phyloP scores from a whole-genome alignment of 148 eudicot genomes.

The Rhododendron kiyosumense region DNA sequence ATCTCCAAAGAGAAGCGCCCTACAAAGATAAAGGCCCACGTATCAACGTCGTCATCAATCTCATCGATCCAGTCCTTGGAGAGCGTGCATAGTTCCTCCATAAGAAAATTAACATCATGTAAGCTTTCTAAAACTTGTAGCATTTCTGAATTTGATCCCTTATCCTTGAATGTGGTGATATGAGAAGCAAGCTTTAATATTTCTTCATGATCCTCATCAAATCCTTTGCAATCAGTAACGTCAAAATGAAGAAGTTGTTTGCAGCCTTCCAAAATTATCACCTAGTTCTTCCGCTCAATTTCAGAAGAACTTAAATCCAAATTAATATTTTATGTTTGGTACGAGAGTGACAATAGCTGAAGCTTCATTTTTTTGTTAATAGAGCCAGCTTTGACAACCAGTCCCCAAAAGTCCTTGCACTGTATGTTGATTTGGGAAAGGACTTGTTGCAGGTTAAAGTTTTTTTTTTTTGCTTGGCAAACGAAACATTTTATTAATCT shows the following conservation, averaged over 20 bases:
- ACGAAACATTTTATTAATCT: no score
- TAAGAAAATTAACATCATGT: no score
- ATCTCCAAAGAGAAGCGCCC: no score
- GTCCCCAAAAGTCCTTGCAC: neutral
- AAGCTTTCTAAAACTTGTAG: no score
- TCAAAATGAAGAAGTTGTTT: neutral
- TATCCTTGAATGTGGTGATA: neutral
- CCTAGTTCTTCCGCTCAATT: neutral
- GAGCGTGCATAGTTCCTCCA: no score
- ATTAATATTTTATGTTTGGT: conserved; percentile 1
- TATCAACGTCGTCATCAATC: no score
- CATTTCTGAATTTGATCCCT: no score
- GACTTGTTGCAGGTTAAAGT: no score
- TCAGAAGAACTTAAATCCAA: neutral
- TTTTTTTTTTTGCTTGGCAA: no score
- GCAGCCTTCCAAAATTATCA: neutral
- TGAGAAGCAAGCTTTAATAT: conserved; percentile 5
- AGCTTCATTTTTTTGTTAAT: neutral
- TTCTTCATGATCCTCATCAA: neutral
- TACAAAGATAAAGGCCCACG: no score
- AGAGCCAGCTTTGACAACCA: neutral
- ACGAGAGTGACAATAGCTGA: neutral
- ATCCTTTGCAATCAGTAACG: neutral
- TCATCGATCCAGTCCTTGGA: no score
- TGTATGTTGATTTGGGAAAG: neutral